Evolutionary conservation across 495 filamentous ascomycete species (phyloP).

Genomic region (Neurospora tetraspora): DNA sequence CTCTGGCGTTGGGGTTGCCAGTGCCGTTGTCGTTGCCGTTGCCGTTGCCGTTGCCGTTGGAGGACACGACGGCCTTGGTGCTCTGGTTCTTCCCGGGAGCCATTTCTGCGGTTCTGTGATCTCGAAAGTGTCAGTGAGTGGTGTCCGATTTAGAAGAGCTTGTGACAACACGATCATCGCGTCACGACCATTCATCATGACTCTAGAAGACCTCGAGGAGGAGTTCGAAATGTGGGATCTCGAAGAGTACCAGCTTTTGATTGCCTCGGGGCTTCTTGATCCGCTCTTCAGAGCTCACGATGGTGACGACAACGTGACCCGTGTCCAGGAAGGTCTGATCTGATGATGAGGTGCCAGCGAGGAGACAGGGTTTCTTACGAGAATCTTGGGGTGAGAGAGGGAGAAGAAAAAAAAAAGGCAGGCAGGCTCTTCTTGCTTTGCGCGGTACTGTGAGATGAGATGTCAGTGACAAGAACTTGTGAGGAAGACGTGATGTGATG

Average conservation of each 20-base stretch:
- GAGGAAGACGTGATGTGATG: neutral
- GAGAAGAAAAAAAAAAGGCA: neutral
- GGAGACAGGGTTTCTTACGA: neutral
- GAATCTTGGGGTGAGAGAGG: neutral
- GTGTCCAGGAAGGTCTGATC: neutral
- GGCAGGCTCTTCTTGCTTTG: neutral
- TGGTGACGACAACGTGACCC: no score
- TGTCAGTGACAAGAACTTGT: neutral
- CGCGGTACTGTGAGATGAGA: neutral
- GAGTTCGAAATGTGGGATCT: no score
- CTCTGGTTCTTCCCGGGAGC: neutral
- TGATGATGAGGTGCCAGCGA: neutral
- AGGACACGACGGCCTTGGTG: neutral
- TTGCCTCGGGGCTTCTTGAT: no score
- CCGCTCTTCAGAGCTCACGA: no score
- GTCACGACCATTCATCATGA: no score
- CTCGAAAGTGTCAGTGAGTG: neutral
- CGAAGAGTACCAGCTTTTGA: no score
- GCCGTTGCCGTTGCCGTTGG: neutral
- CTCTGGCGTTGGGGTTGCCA: neutral
- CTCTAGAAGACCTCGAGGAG: no score
- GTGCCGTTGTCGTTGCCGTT: neutral
- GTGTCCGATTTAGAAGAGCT: neutral
- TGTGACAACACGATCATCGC: neutral
- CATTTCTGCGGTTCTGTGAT: neutral